Evolutionary conservation across 2,329 filamentous ascomycete species (phyloP).

Genomic region (Colletotrichum gigasporum): DNA sequence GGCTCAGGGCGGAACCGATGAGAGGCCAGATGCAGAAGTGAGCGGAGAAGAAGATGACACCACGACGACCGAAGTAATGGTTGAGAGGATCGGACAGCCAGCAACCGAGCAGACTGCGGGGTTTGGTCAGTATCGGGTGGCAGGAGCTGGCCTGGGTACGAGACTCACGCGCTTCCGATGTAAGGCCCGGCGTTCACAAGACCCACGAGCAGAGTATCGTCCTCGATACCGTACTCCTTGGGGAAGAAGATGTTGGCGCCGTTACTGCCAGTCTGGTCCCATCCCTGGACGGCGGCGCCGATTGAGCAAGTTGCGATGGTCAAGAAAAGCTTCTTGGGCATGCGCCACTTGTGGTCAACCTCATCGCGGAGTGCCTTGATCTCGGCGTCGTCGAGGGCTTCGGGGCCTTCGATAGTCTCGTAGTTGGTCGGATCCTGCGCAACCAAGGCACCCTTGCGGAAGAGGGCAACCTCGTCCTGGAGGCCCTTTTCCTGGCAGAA

Average conservation of each 20-base stretch:
- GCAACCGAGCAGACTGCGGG: slow-evolving; percentile 58
- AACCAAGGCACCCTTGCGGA: slow-evolving; percentile 77
- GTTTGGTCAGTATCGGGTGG: slow-evolving; percentile 17
- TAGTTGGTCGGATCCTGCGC: slow-evolving; percentile 74
- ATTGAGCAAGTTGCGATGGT: slow-evolving; percentile 76
- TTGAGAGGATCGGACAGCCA: slow-evolving; percentile 76
- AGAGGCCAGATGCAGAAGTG: slow-evolving; percentile 67
- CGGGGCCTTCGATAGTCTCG: slow-evolving; percentile 65
- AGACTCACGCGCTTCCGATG: slow-evolving; percentile 51
- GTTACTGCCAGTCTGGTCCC: slow-evolving; percentile 73
- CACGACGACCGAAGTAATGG: slow-evolving; percentile 71
- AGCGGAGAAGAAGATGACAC: slow-evolving; percentile 73
- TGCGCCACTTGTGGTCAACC: slow-evolving; percentile 73
- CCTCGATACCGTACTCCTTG: slow-evolving; percentile 48
- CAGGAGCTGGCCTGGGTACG: neutral
- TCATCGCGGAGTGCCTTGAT: slow-evolving; percentile 69
- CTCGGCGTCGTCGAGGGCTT: slow-evolving; percentile 68
- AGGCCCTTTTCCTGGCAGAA: slow-evolving; percentile 71
- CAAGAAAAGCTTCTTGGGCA: slow-evolving; percentile 69
- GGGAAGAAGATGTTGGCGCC: slow-evolving; percentile 72
- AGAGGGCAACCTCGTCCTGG: slow-evolving; percentile 63
- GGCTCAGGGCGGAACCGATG: slow-evolving; percentile 71
- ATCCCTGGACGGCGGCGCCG: slow-evolving; percentile 75
- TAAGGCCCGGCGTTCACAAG: slow-evolving; percentile 69
- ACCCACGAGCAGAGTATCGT: slow-evolving; percentile 64